Evolutionary conservation across 495 filamentous ascomycete genomes (phyloP).

Genomic region (Viridothelium virens): DNA sequence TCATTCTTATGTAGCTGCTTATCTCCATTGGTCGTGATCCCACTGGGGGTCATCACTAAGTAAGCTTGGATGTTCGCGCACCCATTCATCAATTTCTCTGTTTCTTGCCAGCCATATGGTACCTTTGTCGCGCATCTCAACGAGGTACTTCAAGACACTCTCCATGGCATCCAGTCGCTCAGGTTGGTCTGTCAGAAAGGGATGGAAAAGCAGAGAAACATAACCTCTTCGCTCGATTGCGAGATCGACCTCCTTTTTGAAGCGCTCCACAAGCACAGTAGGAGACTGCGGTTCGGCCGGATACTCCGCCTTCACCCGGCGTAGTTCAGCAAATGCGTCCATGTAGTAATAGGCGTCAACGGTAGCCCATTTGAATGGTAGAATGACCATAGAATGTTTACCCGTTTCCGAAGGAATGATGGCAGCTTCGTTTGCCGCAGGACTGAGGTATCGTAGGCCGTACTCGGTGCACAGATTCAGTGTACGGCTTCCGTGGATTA

Average conservation of each 20-base stretch:
- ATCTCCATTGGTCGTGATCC: constrained; percentile 14
- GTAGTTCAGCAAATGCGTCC: constrained; percentile 18
- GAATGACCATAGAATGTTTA: constrained; percentile 19
- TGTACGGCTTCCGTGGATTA: constrained; percentile 22
- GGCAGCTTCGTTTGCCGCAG: constrained; percentile 20
- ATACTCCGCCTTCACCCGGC: constrained; percentile 19
- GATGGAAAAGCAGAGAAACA: constrained; percentile 24
- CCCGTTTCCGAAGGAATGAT: constrained; percentile 15
- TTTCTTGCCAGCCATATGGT: constrained; percentile 22
- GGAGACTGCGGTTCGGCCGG: constrained; percentile 13
- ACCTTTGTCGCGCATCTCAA: constrained; percentile 19
- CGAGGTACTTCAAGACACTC: constrained; percentile 18
- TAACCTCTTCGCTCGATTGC: constrained; percentile 23
- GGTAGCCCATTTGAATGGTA: constrained; percentile 25
- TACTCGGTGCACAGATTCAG: constrained; percentile 21
- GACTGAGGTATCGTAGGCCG: constrained; percentile 24
- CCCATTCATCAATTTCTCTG: constrained; percentile 20
- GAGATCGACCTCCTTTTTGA: constrained; percentile 18
- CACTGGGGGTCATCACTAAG: constrained; percentile 23
- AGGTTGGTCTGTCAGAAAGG: constrained; percentile 18
- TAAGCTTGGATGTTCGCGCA: constrained; percentile 11
- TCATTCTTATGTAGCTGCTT: background rate
- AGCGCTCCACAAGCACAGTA: constrained; percentile 13
- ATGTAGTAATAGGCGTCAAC: constrained; percentile 29
- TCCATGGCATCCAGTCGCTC: constrained; percentile 22